Evolutionary conservation across 805 yeast genomes (phyloP).

Genomic region (Ogataea saltuana): DNA sequence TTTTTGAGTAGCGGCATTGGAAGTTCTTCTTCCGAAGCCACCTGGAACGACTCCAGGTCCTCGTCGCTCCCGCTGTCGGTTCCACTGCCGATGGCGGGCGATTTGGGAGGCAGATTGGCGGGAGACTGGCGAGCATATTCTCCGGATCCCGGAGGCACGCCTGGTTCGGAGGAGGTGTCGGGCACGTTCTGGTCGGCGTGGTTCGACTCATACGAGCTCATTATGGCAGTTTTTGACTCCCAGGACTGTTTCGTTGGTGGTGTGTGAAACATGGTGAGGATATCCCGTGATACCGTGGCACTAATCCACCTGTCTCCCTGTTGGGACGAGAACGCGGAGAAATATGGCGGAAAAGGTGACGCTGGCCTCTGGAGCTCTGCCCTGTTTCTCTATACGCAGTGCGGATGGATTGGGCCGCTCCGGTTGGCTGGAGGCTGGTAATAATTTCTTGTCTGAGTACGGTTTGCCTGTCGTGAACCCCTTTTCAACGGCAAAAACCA

Average conservation of each 20-base stretch:
- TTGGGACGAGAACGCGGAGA: too few relatives aligned
- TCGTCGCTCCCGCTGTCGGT: background rate
- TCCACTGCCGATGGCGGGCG: constrained; percentile 12
- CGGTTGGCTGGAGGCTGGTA: background rate
- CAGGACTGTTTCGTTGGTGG: constrained; percentile 37
- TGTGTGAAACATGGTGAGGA: constrained; percentile 33
- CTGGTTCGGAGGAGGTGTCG: background rate
- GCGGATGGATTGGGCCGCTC: too few relatives aligned
- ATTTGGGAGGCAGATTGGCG: constrained; percentile 2
- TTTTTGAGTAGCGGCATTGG: constrained; percentile 29
- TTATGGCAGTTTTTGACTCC: constrained; percentile 28
- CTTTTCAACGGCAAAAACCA: background rate
- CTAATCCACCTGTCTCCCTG: too few relatives aligned
- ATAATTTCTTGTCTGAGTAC: background rate
- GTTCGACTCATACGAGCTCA: constrained; percentile 25
- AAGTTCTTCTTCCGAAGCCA: constrained; percentile 25
- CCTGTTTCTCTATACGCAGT: too few relatives aligned
- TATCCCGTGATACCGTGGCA: background rate
- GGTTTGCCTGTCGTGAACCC: background rate
- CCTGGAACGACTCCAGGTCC: constrained; percentile 19
- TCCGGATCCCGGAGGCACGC: background rate
- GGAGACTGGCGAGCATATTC: background rate
- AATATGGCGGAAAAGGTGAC: too few relatives aligned
- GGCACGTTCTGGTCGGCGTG: background rate
- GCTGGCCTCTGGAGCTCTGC: too few relatives aligned